Evolutionary conservation across 2,329 filamentous ascomycete species (phyloP).

Genomic region (Phyllosticta citribraziliensis): DNA sequence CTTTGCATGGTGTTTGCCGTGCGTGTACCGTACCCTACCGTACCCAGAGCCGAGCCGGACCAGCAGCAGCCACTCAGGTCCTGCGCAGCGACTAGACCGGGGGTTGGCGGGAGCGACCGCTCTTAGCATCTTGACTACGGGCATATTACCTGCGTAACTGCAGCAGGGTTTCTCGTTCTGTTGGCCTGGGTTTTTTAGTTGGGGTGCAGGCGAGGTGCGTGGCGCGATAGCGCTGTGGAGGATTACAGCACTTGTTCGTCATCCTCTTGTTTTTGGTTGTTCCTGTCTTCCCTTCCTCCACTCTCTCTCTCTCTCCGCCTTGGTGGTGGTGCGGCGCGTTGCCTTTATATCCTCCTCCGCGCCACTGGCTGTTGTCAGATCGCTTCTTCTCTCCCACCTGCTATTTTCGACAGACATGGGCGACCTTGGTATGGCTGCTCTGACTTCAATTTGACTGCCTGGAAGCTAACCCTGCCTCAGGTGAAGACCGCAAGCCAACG

Average conservation of each 20-base stretch:
- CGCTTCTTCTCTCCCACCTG: neutral
- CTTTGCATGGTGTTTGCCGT: neutral
- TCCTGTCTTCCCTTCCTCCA: neutral
- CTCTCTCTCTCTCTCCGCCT: neutral
- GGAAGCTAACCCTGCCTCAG: neutral
- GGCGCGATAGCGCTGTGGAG: neutral
- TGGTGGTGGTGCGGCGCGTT: neutral
- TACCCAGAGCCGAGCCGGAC: neutral
- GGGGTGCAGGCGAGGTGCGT: neutral
- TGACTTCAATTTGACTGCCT: neutral
- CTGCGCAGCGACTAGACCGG: neutral
- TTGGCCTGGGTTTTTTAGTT: neutral
- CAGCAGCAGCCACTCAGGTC: neutral
- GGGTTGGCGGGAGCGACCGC: neutral
- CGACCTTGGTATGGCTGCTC: neutral
- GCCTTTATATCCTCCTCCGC: neutral
- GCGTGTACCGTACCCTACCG: too few species aligned
- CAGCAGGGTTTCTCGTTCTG: neutral
- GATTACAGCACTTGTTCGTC: neutral
- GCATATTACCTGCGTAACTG: neutral
- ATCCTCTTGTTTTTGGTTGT: neutral
- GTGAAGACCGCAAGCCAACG: slow-evolving; percentile 5
- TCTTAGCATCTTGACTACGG: neutral
- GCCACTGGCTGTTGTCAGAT: neutral
- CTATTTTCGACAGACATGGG: neutral